Evolutionary conservation across 2,329 filamentous ascomycete genomes (phyloP), one percentile per base, ranked within the genome.

Genomic region (Fusarium sp.): DNA sequence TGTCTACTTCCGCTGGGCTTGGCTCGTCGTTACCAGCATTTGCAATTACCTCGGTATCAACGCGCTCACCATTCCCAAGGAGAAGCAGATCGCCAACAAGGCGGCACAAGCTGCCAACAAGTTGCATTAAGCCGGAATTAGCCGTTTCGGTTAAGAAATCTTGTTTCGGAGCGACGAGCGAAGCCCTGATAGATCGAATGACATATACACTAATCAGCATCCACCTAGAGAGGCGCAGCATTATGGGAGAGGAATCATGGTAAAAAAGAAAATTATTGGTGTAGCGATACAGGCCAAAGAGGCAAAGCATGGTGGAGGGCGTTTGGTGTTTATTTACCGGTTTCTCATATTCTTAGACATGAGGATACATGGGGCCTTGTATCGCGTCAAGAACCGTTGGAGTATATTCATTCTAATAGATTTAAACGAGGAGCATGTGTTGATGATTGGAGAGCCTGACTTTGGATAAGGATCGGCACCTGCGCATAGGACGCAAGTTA

Each of bases 1-100:
- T n/a, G 91, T 93, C 4, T 99, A 99, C 80, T 94, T 92, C 78
- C 88, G 91, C 70, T 99, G 96, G 96, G 96, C 96, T 1, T 91
- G 91, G 73, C 83, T 97, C 40, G 94, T 98, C 46, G 93, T 97
- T 74, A 91, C 89, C 65, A 92, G 91, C 76, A 98, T 99, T 73
- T 98, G 96, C 81, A 86, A 90, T 54, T 98, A 92, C 80, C 83
- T 99, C 23, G 94, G 93, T 65, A 99, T 99, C 83, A 96, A 95
- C 75, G 97, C 95, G 74, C 82, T 99, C 69, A 98, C 94, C 1
- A 97, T 99, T 62, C 88, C 88, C 12, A 77, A 79, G 66, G 83
- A 86, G 68, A 89, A 89, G 81, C 86, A 86, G 76, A 71, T 81
- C 46, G 85, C 84, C 71, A 88, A 87, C 74, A 78, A 81, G 76